Base-by-base conservation (phyloP, 371 early-diverging fungal genomes). In the Mucor plumbeus region DNA sequence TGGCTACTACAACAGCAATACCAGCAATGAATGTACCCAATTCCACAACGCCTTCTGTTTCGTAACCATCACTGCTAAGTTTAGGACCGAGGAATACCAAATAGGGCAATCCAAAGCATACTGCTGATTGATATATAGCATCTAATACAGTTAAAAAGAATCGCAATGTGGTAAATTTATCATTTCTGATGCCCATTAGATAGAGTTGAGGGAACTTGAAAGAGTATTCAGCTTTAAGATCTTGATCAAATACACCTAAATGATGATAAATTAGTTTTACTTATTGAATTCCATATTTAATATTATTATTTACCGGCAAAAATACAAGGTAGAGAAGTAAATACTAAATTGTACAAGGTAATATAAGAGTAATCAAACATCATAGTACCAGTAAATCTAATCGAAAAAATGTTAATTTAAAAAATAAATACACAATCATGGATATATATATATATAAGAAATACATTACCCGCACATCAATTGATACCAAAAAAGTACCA, bases 121-220 rank as follows among this genome's bases (percentile, higher is more conserved):
- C 85, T 5, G 92, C 78, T 3, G 96, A 95, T 78, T 98, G 97
- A 75, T 93, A 98, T 36, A 96, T 76, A 0, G 91, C 97, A 71
- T 97, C 96, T 13, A 91, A 31, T 1, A 96, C 89, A 38, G 92
- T 94, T 43, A 92, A 68, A 86, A 91, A 94, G 73, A 96, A 96
- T 67, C 92, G 87, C 69, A 86, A 82, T 50, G 84, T 82, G 8
- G 89, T 94, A 79, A 92, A 98, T 58, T 95, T 87, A 55, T 86
- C 87, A 66, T 96, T 91, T 59, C 87, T 87, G 65, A 96, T 92
- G 26, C 98, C 97, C 70, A 92, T 88, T 54, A 86, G 83, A 73
- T 97, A 97, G 13, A 96, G 83, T 66, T 93, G 91, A 15, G 98
- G 97, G 54, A 92, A 89, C 48, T 88, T 86, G 74, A 92, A 81